phyloP scores from a whole-genome alignment of 2,329 filamentous ascomycete species.

The Arachnopeziza araneosa region DNA sequence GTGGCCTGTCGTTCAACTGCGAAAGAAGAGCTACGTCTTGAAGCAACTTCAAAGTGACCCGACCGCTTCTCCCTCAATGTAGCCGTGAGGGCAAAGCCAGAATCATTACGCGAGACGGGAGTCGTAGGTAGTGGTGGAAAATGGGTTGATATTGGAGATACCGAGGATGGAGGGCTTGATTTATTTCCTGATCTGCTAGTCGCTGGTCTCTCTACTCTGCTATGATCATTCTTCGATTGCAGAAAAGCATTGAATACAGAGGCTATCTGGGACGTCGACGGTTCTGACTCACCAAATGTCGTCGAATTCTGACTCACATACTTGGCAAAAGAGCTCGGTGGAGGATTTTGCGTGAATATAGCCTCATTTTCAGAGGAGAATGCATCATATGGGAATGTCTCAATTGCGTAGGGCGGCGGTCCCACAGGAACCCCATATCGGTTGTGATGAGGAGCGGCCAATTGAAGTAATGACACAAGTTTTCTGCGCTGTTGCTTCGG shows the following conservation, averaged over 20 bases:
- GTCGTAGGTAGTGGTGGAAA: conserved; percentile 73
- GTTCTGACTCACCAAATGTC: conserved; percentile 64
- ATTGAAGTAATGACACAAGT: conserved; percentile 77
- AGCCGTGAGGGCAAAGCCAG: conserved; percentile 78
- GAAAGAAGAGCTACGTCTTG: conserved; percentile 91
- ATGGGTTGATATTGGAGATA: conserved; percentile 71
- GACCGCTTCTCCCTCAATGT: conserved; percentile 92
- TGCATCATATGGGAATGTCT: conserved; percentile 84
- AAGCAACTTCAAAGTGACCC: conserved; percentile 71
- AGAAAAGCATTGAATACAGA: conserved; percentile 90
- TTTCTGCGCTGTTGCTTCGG: conserved; percentile 89
- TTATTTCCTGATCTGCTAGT: conserved; percentile 70
- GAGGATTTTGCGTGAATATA: conserved; percentile 68
- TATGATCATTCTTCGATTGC: conserved; percentile 63
- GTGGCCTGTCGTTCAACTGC: conserved; percentile 67
- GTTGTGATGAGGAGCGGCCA: conserved; percentile 84
- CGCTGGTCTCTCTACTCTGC: conserved; percentile 67
- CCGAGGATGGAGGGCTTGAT: conserved; percentile 58
- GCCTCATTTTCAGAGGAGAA: conserved; percentile 83
- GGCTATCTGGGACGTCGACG: conserved; percentile 42
- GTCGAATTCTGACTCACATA: conserved; percentile 87
- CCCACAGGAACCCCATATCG: conserved; percentile 82
- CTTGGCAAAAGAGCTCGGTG: conserved; percentile 69
- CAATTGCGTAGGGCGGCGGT: conserved; percentile 85
- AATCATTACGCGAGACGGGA: conserved; percentile 83